Evolutionary conservation across 148 eudicot species (phyloP).

Genomic region (Cornus florida): DNA sequence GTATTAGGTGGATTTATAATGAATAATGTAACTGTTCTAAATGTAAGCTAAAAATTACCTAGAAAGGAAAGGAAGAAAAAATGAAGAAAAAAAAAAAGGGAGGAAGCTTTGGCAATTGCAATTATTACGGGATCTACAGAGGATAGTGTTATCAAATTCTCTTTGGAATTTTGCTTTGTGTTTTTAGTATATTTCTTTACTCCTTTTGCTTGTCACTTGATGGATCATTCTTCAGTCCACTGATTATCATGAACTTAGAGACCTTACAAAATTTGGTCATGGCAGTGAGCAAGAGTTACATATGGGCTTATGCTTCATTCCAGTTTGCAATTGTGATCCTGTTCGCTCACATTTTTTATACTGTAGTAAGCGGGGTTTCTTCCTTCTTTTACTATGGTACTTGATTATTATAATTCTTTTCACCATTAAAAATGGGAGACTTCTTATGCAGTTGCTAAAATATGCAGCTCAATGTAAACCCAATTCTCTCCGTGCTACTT

Average conservation of each 20-base stretch:
- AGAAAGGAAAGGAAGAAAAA: not conserved
- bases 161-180: not conserved
- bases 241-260: not conserved
- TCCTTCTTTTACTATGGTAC: not conserved
- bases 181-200: not conserved
- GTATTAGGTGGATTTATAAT: not conserved
- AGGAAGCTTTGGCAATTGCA: not conserved
- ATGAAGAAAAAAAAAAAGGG: too few species aligned
- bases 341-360: slow-evolving; percentile 53
- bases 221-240: not conserved
- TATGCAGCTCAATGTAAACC: slow-evolving; percentile 46
- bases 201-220: not conserved
- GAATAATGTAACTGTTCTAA: not conserved
- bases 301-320: slow-evolving; percentile 58
- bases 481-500: slow-evolving; percentile 45
- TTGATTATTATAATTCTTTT: not conserved
- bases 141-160: not conserved
- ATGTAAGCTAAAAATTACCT: not conserved
- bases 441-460: not conserved
- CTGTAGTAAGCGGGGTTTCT: slow-evolving; percentile 32
- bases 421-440: not conserved
- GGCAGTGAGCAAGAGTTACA: slow-evolving; percentile 52
- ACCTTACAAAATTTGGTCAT: slow-evolving; percentile 12
- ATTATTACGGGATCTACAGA: not conserved
- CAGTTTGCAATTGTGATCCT: slow-evolving; percentile 55